Evolutionary conservation across 78 protist genomes (phyloP).

Genomic region (Dictyostelium firmibasis): DNA sequence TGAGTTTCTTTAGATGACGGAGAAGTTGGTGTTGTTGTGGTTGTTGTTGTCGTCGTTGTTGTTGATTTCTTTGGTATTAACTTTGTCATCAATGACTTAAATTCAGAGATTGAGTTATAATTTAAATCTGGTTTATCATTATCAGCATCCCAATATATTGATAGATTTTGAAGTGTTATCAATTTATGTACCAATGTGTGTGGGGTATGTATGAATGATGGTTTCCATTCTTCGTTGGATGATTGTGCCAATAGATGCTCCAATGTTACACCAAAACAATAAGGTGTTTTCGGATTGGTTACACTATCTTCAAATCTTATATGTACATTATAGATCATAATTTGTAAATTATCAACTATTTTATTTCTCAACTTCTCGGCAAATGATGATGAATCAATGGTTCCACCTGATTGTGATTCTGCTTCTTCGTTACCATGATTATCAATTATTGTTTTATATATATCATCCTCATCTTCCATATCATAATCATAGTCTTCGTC

Average conservation of each 20-base stretch:
- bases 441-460: neutral
- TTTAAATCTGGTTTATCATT: neutral
- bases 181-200: conserved; percentile 69
- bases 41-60: neutral
- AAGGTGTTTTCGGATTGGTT: conserved; percentile 53
- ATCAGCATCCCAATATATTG: conserved; percentile 66
- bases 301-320: conserved; percentile 71
- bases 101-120: conserved; percentile 11
- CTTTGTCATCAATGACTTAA: conserved; percentile 7
- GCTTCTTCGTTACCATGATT: neutral
- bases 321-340: conserved; percentile 72
- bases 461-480: neutral
- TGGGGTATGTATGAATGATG: conserved; percentile 43
- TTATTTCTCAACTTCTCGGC: conserved; percentile 63
- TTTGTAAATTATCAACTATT: conserved; percentile 81
- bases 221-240: conserved; percentile 71
- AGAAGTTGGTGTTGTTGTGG: neutral
- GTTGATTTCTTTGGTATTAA: conserved; percentile 5
- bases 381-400: conserved; percentile 13
- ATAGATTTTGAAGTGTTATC: conserved; percentile 30
- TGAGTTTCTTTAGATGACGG: neutral
- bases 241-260: conserved; percentile 74
- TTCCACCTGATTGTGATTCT: neutral
- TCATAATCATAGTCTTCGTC: neutral
- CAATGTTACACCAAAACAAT: conserved; percentile 79